Conservation (phyloP, 2,329 filamentous ascomycete genomes). For the Fusarium drepaniforme region DNA sequence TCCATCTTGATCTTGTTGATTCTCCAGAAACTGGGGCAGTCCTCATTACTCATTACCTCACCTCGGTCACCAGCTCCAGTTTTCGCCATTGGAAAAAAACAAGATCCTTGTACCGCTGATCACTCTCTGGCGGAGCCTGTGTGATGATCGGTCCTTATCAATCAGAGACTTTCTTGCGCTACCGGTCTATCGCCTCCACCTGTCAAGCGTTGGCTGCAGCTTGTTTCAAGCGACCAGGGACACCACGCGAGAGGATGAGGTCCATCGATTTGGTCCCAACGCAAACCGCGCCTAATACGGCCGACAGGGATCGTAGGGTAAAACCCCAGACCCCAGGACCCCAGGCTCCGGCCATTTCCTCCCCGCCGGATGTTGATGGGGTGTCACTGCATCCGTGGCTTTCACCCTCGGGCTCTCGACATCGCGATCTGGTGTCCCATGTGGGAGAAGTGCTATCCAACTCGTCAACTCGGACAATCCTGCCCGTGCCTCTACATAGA, state of each 20-base stretch:
- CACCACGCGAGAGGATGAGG: conserved; percentile 28
- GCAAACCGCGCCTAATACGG: conserved; percentile 14
- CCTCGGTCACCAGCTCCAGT: background rate
- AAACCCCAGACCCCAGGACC: conserved; percentile 28
- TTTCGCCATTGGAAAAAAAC: background rate
- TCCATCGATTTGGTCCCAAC: conserved; percentile 19
- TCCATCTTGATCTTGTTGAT: conserved; percentile 6
- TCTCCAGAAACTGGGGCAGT: background rate
- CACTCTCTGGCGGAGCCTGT: background rate
- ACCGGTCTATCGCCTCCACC: conserved; percentile 14
- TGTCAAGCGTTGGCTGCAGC: conserved; percentile 14
- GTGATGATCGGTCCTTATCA: conserved; percentile 16
- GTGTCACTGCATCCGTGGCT: conserved; percentile 22
- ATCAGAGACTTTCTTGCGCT: conserved; percentile 2
- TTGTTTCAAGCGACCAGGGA: conserved; percentile 10
- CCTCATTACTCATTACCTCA: background rate
- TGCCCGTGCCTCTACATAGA: background rate
- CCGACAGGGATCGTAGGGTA: conserved; percentile 20
- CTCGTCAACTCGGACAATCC: background rate
- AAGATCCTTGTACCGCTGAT: background rate
- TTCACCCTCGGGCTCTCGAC: background rate
- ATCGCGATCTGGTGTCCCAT: conserved; percentile 24
- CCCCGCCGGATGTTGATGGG: conserved; percentile 24
- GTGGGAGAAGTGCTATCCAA: background rate
- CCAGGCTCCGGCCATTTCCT: conserved; percentile 17